phyloP scores from a whole-genome alignment of 371 early-diverging fungal species.

The Syncephalis fuscata region DNA sequence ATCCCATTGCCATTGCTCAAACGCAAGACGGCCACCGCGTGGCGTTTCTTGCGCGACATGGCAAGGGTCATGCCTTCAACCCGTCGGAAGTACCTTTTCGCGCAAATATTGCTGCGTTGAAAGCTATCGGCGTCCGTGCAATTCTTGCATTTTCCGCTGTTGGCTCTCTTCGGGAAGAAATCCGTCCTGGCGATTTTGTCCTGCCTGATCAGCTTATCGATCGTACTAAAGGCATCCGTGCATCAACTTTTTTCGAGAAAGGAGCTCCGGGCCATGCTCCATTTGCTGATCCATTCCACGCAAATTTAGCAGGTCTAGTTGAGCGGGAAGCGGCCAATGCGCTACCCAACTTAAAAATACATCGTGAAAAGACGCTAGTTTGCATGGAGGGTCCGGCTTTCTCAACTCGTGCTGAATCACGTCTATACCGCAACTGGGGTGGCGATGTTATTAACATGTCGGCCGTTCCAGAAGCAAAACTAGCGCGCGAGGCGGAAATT shows the following conservation, averaged over 20 bases:
- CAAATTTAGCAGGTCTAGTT: slow-evolving; percentile 7
- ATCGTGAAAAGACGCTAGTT: slow-evolving; percentile 67
- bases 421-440: slow-evolving; percentile 88
- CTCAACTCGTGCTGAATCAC: slow-evolving; percentile 91
- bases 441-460: slow-evolving; percentile 95
- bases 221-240: slow-evolving; percentile 83
- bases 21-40: slow-evolving; percentile 61
- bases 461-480: slow-evolving; percentile 86
- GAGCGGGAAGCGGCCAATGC: slow-evolving; percentile 6
- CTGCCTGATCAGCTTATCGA: slow-evolving; percentile 88
- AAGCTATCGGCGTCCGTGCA: slow-evolving; percentile 77
- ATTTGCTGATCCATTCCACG: slow-evolving; percentile 93
- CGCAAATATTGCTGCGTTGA: slow-evolving; percentile 96
- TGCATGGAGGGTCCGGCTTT: slow-evolving; percentile 98
- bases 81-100: slow-evolving; percentile 87
- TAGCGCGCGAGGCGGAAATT: slow-evolving; percentile 95
- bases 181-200: slow-evolving; percentile 87
- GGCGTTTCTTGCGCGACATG: slow-evolving; percentile 95
- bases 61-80: slow-evolving; percentile 60
- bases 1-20: slow-evolving; percentile 47
- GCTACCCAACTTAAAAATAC: slow-evolving; percentile 29
- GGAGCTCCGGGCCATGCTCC: slow-evolving; percentile 80
- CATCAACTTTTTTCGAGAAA: slow-evolving; percentile 78
- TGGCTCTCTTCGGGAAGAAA: slow-evolving; percentile 84
- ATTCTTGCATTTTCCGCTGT: slow-evolving; percentile 92